Conservation (phyloP, 768 basidiomycete species). For the Naganishia vishniacii region DNA sequence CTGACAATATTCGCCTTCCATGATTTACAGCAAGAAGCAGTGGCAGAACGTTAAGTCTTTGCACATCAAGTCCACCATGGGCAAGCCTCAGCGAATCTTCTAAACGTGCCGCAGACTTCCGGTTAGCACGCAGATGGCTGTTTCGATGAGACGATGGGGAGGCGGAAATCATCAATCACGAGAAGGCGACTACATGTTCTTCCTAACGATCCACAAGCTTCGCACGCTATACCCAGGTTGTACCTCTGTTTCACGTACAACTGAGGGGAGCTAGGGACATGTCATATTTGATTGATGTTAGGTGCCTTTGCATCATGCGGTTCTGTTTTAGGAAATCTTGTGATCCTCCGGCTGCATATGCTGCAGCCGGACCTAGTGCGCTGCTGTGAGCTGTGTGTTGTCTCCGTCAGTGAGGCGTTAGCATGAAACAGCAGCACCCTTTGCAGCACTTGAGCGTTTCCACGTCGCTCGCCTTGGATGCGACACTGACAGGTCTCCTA, state of each 20-base stretch:
- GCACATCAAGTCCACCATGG: conserved; percentile 99
- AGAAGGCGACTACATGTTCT: conserved; percentile 24
- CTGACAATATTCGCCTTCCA: neutral
- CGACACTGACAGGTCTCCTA: too few relatives aligned
- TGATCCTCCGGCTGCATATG: too few relatives aligned
- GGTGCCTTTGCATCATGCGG: too few relatives aligned
- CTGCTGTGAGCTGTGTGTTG: too few relatives aligned
- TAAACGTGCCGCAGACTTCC: conserved; percentile 49
- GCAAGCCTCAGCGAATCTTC: conserved; percentile 93
- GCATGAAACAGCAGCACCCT: too few relatives aligned
- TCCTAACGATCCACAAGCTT: conserved; percentile 24
- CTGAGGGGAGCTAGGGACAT: conserved; percentile 27
- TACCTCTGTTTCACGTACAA: conserved; percentile 29
- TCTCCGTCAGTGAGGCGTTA: too few relatives aligned
- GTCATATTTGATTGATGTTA: conserved; percentile 31
- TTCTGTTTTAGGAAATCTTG: too few relatives aligned
- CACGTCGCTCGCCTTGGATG: too few relatives aligned
- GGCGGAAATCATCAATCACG: conserved; percentile 18
- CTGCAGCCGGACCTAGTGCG: too few relatives aligned
- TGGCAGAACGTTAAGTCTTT: conserved; percentile 98
- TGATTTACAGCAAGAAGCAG: conserved; percentile 21
- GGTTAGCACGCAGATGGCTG: neutral
- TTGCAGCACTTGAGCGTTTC: too few relatives aligned
- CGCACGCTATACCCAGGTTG: conserved; percentile 20
- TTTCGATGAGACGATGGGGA: neutral